Conservation (phyloP, 495 filamentous ascomycete genomes). For the Lindgomyces ingoldianus region DNA sequence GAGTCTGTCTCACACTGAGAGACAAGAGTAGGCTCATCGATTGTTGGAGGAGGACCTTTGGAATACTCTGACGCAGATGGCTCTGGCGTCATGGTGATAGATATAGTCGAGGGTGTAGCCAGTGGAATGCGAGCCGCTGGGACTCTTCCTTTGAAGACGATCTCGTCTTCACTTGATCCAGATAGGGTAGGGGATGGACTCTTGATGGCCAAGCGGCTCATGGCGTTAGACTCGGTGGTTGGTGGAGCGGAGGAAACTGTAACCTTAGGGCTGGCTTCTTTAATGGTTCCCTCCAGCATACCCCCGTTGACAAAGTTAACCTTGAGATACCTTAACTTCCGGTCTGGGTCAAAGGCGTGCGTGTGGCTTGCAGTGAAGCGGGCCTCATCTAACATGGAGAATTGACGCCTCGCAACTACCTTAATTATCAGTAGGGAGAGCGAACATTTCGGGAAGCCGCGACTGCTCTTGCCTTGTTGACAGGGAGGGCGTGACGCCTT, state of each 20-base stretch:
- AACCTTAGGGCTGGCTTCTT: no score
- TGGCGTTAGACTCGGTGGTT: constrained; percentile 4
- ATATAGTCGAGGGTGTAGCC: neutral
- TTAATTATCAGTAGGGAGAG: neutral
- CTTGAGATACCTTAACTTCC: constrained; percentile 52
- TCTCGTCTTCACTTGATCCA: constrained; percentile 65
- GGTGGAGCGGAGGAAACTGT: neutral
- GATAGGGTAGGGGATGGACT: constrained; percentile 53
- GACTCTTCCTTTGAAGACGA: constrained; percentile 56
- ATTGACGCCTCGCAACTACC: constrained; percentile 24
- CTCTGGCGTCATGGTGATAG: neutral
- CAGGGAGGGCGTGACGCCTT: neutral
- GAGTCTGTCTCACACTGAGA: constrained; percentile 2
- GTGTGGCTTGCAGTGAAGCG: constrained; percentile 68
- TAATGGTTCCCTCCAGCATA: constrained; percentile 39
- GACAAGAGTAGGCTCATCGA: neutral
- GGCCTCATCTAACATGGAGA: constrained; percentile 75
- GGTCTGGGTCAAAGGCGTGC: constrained; percentile 39
- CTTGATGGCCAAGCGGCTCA: constrained; percentile 34
- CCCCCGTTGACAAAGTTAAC: constrained; percentile 77
- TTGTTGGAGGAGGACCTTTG: no score
- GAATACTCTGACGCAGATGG: no score
- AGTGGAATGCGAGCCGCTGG: neutral
- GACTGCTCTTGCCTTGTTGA: neutral
- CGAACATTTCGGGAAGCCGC: neutral